Base-by-base conservation (phyloP, 1,139 yeast species). In the Lodderomyces margitis region DNA sequence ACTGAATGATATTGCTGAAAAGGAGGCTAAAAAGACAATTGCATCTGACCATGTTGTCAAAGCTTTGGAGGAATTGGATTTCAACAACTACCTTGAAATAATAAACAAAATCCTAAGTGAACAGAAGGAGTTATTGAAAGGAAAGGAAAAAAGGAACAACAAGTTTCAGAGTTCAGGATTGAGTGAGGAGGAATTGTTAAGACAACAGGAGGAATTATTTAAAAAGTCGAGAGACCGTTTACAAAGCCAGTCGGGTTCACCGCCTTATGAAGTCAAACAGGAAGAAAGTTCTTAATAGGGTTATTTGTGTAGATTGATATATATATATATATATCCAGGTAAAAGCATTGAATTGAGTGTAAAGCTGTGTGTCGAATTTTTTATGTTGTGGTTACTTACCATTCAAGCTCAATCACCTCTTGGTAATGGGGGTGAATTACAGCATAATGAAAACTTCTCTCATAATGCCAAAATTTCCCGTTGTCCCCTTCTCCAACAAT, bases 31-130 rank as follows among this genome's bases (percentile, higher is more conserved):
- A 63, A 94, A 92, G 64, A 92, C 99, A 7, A 92, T 92, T 41
- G 96, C 97, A 1, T 85, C 96, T 1, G 98, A 92, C 59, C 99
- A 92, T 61, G 98, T 92, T 37, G 78, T 92, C 47, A 86, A 84
- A 58, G 98, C 98, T 1, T 70, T 92, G 39, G 84, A 81, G 49
- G 96, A 87, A 54, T 72, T 92, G 47, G 99, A 96, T 35, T 92
- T 89, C 62, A 78, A 76, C 41, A 89, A 86, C 49, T 92, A 92
- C 59, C 74, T 92, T 40, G 94, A 85, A 34, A 83, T 88, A 14
- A 80, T 92, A 40, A 86, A 87, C 58, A 83, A 83, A 51, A 91
- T 88, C 23, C 72, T 91, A 54, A 78, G 74, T 42, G 96, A 89
- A 56, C 96, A 89, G 61, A 91, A 88, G 62, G 96, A 89, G 54